Conservation (phyloP, 1,284 basidiomycete genomes). For the Marasmius sp. region DNA sequence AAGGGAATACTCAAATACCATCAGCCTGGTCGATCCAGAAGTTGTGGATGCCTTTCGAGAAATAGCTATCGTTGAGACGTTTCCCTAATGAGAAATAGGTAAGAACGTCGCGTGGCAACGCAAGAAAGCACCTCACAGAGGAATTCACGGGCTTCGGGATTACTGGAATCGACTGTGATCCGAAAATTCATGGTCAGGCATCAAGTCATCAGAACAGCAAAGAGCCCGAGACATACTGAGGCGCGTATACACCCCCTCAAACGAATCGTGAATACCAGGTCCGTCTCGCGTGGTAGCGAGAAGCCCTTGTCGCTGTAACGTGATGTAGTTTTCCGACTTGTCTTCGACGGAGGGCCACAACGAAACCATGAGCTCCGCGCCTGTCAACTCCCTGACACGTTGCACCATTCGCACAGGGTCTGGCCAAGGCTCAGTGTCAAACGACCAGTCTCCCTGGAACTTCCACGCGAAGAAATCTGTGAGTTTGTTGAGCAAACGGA, state of each 20-base stretch:
- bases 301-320: conserved; percentile 33
- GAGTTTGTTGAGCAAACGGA: not conserved
- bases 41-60: conserved; percentile 41
- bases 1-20: conserved; percentile 19
- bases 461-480: conserved; percentile 43
- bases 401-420: conserved; percentile 37
- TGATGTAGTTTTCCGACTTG: conserved; percentile 35
- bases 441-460: conserved; percentile 43
- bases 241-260: conserved; percentile 39
- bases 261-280: conserved; percentile 38
- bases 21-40: conserved; percentile 46
- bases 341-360: conserved; percentile 44
- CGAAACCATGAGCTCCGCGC: conserved; percentile 45
- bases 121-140: conserved; percentile 21
- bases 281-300: conserved; percentile 40
- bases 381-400: conserved; percentile 37
- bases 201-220: not conserved
- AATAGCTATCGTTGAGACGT: conserved; percentile 40
- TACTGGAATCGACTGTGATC: conserved; percentile 28
- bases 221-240: conserved; percentile 22
- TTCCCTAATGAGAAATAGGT: conserved; percentile 28
- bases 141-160: conserved; percentile 32
- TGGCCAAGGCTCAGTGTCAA: conserved; percentile 37
- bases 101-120: not conserved
- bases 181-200: not conserved